Conservation (phyloP, 202 grass and related monocot genomes). For the Elaeis oleifera region DNA sequence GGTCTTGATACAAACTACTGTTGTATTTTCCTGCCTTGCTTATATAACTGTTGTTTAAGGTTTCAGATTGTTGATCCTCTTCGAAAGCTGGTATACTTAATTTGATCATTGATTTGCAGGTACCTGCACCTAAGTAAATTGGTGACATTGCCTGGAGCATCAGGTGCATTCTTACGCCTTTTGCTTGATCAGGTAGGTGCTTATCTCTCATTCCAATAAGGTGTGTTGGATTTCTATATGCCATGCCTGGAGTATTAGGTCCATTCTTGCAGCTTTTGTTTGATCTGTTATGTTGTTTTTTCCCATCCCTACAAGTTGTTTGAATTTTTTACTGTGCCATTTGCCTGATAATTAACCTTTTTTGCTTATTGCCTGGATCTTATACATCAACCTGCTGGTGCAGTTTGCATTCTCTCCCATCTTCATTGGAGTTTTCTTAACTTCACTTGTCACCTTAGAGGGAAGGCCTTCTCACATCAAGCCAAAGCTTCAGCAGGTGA, state of each 20-base stretch:
- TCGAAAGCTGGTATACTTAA: background rate
- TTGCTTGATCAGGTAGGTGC: constrained; percentile 70
- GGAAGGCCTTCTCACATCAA: constrained; percentile 66
- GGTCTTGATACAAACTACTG: background rate
- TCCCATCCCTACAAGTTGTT: no score
- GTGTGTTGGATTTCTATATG: no score
- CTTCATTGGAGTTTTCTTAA: constrained; percentile 27
- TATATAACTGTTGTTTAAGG: constrained; percentile 6
- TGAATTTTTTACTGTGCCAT: no score
- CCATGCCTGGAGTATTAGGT: no score
- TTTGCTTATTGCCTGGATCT: no score
- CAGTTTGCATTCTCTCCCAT: background rate
- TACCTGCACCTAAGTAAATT: constrained; percentile 91
- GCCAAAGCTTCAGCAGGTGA: constrained; percentile 90
- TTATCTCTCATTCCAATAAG: background rate
- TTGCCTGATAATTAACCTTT: no score
- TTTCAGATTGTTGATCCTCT: constrained; percentile 1
- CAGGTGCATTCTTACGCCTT: constrained; percentile 62
- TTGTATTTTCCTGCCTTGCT: background rate
- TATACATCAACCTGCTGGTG: no score
- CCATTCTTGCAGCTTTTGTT: no score
- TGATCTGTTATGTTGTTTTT: no score
- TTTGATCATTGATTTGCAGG: constrained; percentile 32
- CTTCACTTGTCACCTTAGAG: constrained; percentile 66
- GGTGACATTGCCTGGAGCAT: constrained; percentile 44